Conservation (phyloP, 495 filamentous ascomycete species). For the Friedmanniomyces simplex region DNA sequence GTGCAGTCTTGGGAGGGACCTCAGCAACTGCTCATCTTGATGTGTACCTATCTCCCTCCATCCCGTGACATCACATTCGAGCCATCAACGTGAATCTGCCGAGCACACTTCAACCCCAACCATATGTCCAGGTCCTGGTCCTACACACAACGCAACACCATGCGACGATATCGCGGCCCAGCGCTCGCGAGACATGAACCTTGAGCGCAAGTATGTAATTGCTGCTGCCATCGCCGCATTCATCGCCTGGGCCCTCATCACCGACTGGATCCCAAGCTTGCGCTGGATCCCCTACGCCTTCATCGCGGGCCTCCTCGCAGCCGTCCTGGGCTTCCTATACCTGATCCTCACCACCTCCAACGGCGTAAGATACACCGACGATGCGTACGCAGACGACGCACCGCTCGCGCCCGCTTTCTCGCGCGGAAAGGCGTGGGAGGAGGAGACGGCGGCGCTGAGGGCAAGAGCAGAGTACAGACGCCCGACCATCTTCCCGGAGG, state of each 20-base stretch:
- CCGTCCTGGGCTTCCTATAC: slow-evolving; percentile 42
- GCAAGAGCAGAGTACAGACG: slow-evolving; percentile 37
- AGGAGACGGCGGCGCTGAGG: slow-evolving; percentile 50
- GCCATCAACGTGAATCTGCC: no score
- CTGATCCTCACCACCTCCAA: slow-evolving; percentile 53
- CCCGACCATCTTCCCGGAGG: slow-evolving; percentile 62
- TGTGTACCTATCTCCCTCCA: no score
- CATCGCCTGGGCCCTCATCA: slow-evolving; percentile 73
- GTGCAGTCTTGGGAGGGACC: no score
- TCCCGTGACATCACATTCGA: no score
- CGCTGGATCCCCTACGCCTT: slow-evolving; percentile 77
- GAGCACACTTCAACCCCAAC: no score
- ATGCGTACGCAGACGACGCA: slow-evolving; percentile 24
- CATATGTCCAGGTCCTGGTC: no score
- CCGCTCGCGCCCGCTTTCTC: slow-evolving; percentile 52
- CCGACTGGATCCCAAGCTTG: slow-evolving; percentile 67
- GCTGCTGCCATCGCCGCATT: slow-evolving; percentile 60
- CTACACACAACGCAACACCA: slow-evolving; percentile 1
- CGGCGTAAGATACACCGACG: slow-evolving; percentile 33
- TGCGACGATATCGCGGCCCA: slow-evolving; percentile 7
- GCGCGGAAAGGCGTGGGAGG: slow-evolving; percentile 51
- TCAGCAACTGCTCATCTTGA: no score
- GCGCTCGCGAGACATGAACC: slow-evolving; percentile 51
- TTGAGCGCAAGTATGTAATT: slow-evolving; percentile 64
- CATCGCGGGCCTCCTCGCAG: slow-evolving; percentile 49